phyloP scores from a whole-genome alignment of 495 filamentous ascomycete species.

The Penicillium canariense region DNA sequence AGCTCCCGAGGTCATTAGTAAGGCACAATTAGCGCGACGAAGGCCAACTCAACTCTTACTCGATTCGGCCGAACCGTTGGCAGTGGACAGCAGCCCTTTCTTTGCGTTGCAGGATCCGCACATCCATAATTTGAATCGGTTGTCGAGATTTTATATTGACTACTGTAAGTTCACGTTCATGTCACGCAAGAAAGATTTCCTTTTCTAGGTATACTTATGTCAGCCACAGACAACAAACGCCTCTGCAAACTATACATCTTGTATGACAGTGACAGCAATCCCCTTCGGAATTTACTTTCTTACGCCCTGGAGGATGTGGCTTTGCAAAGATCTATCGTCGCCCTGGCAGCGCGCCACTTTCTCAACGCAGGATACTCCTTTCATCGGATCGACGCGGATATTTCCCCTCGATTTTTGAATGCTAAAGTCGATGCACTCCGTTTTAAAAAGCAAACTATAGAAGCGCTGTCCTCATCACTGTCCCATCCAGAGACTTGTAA shows the following conservation, averaged over 20 bases:
- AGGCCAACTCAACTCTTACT: not conserved
- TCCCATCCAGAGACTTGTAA: not conserved
- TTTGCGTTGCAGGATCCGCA: not conserved
- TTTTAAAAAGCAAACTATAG: slow-evolving; percentile 49
- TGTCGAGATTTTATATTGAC: slow-evolving; percentile 6
- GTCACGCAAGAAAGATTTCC: not conserved
- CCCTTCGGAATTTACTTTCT: slow-evolving; percentile 49
- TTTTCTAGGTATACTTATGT: not conserved
- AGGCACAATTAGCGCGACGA: not conserved
- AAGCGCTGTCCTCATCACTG: slow-evolving; percentile 30
- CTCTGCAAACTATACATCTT: slow-evolving; percentile 54
- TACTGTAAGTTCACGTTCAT: slow-evolving; percentile 7
- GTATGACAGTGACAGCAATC: slow-evolving; percentile 51
- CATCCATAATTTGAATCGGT: not conserved
- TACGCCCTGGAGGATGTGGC: slow-evolving; percentile 43
- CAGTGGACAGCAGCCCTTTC: not conserved
- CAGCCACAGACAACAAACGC: slow-evolving; percentile 39
- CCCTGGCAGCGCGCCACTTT: slow-evolving; percentile 53
- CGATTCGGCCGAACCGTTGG: not conserved
- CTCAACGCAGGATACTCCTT: slow-evolving; percentile 32
- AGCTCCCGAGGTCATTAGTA: not conserved
- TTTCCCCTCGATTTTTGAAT: slow-evolving; percentile 3
- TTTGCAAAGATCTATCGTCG: slow-evolving; percentile 47
- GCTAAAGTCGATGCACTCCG: slow-evolving; percentile 42
- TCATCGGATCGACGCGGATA: not conserved